These are phyloP conservation scores for Corymbia maculata DNA, from an alignment of 345 rosid species.

Conservation along the genomic window DNA sequence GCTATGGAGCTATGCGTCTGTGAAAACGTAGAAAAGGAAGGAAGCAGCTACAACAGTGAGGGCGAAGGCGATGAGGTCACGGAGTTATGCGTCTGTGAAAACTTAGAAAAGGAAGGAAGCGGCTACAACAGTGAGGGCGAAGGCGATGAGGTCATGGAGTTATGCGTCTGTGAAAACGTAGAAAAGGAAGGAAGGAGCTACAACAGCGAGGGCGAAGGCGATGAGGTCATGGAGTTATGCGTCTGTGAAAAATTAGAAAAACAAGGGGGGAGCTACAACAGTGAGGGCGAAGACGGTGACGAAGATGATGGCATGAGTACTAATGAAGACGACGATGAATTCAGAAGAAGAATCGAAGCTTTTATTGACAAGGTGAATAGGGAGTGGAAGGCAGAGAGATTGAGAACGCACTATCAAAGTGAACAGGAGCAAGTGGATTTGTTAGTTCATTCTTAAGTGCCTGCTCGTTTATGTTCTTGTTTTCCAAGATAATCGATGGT, in stretches of 20 bases:
- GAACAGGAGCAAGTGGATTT: neutral
- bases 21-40: neutral
- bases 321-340: constrained; percentile 10
- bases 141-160: neutral
- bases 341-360: constrained; percentile 22
- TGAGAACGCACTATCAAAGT: neutral
- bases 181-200: neutral
- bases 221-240: neutral
- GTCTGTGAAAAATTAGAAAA: neutral
- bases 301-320: neutral
- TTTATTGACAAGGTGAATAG: constrained; percentile 44
- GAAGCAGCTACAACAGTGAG: neutral
- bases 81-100: neutral
- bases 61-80: neutral
- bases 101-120: neutral
- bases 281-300: neutral
- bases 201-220: neutral
- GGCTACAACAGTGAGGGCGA: neutral
- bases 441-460: neutral
- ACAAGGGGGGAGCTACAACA: neutral
- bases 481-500: neutral
- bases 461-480: neutral
- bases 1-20: neutral
- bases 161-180: neutral
- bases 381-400: constrained; percentile 43